Base-by-base conservation (phyloP, 768 basidiomycete species). In the Mycena rebaudengoi region DNA sequence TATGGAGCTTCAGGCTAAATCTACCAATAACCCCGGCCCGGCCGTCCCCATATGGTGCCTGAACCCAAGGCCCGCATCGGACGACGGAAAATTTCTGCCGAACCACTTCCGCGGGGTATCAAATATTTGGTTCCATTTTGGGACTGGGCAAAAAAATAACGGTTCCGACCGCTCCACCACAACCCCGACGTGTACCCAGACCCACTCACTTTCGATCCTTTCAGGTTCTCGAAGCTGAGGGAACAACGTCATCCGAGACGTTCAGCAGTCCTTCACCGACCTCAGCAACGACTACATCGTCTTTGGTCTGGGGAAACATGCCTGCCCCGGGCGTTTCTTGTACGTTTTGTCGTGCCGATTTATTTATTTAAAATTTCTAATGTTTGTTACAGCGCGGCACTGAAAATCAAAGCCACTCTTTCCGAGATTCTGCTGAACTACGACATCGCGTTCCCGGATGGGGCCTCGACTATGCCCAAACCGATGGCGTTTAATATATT, bases 251-350 rank as follows among this genome's bases (percentile, higher is more conserved):
- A 5, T 50, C 21, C 23, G 28, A 5, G 52, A 58, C 20, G 32
- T 21, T n/a, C 45, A 18, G 23, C 37, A 58, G 26, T n/a, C 62
- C 2, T 64, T 64, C 48, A 64, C 56, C 18, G 4, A 11, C 6
- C 45, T 64, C 18, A 64, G 59, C 39, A 64, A 64, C 32, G 46
- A 64, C 39, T 59, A 64, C 35, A 57, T 59, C 41, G 55, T 64
- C 3, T 64, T 64, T 33, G 56, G 62, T 6, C 23, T 64, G 30
- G 56, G 56, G 23, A 64, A 29, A 41, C 56, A 64, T 33, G 56
- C 37, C 16, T 64, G 62, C 21, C 62, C 62, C 4, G 56, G 62
- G 28, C 14, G 48, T 32, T 59, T 59, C 18, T 52, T 64, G 62
- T 64, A 25, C 30, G 46, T 59, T 8, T 18, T 20, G 28, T 2